Base-by-base conservation (phyloP, 345 rosid species). In the Ceriops tagal region DNA sequence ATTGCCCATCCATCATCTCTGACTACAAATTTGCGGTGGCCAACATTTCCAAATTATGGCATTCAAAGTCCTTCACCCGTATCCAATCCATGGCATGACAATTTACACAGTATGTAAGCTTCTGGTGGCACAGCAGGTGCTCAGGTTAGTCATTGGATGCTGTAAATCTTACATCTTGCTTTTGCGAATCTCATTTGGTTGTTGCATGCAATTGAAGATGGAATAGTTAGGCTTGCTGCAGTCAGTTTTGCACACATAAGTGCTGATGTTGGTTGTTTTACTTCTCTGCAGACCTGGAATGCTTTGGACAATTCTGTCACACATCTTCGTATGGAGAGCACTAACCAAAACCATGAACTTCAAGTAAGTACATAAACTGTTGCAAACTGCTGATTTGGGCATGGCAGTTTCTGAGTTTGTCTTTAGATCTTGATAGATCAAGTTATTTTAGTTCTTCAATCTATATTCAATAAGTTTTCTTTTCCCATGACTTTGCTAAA, bases 221-320 rank as follows among this genome's bases (percentile, higher is more conserved):
- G 19, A 71, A 10, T 3, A 5, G 91, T 88, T 20, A 18, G 53
- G 24, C 24, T 27, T 53, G 20, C 31, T 52, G 15, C 64, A 18
- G 30, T 11, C 47, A 37, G 7, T 43, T 58, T 58, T 13, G 34
- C 22, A 2, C 18, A 24, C n/a, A 1, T 22, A 15, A 31, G 4
- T 63, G 13, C 68, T 47, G 74, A 52, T 65, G 18, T 9, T 24
- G 27, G 31, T 30, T 3, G 8, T 30, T 72, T 75, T 76, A 53
- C 37, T 63, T 73, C 59, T 75, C 21, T 74, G 73, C 89, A 92
- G 97, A 78, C 83, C 46, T 88, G 99, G 97, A 87, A 85, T 85
- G 96, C 96, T 67, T 92, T 95, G 72, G 86, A 73, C 1, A 70
- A 75, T 71, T 76, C 83, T 75, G 73, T 65, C 58, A 64, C 74